phyloP scores from a whole-genome alignment of 441 rosid genomes.

The Adansonia grandidieri region DNA sequence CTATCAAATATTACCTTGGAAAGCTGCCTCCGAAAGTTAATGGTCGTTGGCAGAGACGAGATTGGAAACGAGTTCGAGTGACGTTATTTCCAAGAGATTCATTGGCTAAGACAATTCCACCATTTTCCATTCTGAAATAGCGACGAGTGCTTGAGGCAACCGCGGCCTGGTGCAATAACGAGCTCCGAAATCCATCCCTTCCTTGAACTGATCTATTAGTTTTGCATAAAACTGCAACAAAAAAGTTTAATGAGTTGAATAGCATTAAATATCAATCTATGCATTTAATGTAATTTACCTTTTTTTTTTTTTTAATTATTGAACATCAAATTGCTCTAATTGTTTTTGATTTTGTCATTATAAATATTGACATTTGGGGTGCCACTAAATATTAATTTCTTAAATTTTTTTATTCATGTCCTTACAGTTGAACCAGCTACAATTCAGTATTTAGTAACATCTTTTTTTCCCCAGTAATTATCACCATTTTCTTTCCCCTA shows the following conservation, averaged over 20 bases:
- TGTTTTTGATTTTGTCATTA: too few species aligned
- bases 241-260: not conserved
- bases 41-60: constrained; percentile 35
- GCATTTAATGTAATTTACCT: not conserved
- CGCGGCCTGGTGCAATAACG: constrained; percentile 25
- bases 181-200: constrained; percentile 34
- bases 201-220: constrained; percentile 34
- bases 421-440: too few species aligned
- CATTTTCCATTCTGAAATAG: constrained; percentile 52
- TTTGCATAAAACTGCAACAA: constrained; percentile 42
- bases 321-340: too few species aligned
- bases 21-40: constrained; percentile 32
- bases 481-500: too few species aligned
- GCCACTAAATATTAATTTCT: too few species aligned
- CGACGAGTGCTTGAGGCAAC: constrained; percentile 34
- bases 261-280: not conserved
- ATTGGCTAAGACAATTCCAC: constrained; percentile 42
- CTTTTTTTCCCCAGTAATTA: too few species aligned
- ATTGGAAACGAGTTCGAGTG: constrained; percentile 27
- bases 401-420: too few species aligned
- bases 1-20: constrained; percentile 34
- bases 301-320: not conserved
- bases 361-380: too few species aligned
- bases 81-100: constrained; percentile 23
- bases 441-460: too few species aligned